These are phyloP conservation scores for Lanmaoa pseudosensibilis DNA, from an alignment of 768 basidiomycete genomes.

Conservation along the genomic window DNA sequence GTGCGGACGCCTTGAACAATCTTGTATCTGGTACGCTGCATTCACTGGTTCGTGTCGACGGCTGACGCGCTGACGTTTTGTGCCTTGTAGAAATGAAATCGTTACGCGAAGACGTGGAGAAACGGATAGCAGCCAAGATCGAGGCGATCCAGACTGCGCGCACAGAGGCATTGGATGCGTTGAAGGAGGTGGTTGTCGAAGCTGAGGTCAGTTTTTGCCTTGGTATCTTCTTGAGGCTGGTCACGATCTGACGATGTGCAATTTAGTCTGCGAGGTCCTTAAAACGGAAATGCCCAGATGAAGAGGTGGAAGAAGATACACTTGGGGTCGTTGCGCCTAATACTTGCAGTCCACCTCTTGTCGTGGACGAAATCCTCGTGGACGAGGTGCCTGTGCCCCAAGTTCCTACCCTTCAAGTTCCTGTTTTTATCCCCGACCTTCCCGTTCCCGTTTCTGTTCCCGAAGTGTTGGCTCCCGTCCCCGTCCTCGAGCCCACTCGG, in stretches of 20 bases:
- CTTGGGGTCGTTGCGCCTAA: background rate
- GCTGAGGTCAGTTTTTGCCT: slow-evolving; percentile 29
- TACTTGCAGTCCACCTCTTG: background rate
- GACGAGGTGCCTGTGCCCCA: slow-evolving; percentile 5
- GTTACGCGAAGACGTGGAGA: slow-evolving; percentile 43
- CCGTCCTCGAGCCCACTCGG: slow-evolving; percentile 19
- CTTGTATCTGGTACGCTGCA: slow-evolving; percentile 43
- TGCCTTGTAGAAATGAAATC: slow-evolving; percentile 42
- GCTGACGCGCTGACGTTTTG: slow-evolving; percentile 3
- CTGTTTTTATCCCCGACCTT: background rate
- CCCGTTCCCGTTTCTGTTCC: no score
- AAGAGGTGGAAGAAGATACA: slow-evolving; percentile 30
- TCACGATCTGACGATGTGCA: slow-evolving; percentile 27
- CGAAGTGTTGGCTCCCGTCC: background rate
- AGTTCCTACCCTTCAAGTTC: slow-evolving; percentile 1
- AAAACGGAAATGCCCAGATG: slow-evolving; percentile 64
- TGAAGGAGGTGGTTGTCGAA: slow-evolving; percentile 38
- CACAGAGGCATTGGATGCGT: slow-evolving; percentile 37
- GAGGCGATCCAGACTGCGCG: slow-evolving; percentile 43
- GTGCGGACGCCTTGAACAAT: slow-evolving; percentile 37
- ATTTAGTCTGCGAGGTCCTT: slow-evolving; percentile 37
- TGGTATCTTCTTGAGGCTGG: slow-evolving; percentile 3
- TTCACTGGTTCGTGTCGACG: background rate
- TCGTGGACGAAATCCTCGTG: background rate
- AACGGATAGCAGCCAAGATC: slow-evolving; percentile 48